A percentile compares a stretch with the other conserved stretches of the same genome.
phyloP scores from a whole-genome alignment of 805 yeast genomes.

The Candida insectorum region DNA sequence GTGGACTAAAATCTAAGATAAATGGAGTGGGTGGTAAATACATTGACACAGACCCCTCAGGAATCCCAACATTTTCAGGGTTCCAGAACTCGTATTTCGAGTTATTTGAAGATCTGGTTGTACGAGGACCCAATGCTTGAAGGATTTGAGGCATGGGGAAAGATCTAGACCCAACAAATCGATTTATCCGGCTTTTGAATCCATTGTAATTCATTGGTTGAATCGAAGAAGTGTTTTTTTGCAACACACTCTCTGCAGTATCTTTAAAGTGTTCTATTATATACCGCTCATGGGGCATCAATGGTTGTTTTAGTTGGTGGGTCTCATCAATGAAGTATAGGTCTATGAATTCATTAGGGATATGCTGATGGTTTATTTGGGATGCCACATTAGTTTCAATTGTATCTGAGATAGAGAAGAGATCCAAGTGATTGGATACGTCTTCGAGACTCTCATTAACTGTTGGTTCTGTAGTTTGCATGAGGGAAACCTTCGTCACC shows the following conservation, averaged over 20 bases:
- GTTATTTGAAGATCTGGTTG: slow-evolving; percentile 9
- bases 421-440: slow-evolving; percentile 13
- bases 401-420: slow-evolving; percentile 27
- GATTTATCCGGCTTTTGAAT: slow-evolving; percentile 13
- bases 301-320: slow-evolving; percentile 20
- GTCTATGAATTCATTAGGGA: slow-evolving; percentile 34
- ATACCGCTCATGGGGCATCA: slow-evolving; percentile 35
- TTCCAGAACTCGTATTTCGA: slow-evolving; percentile 8
- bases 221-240: neutral
- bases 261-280: neutral
- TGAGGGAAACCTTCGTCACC: neutral
- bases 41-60: slow-evolving; percentile 31
- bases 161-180: slow-evolving; percentile 33
- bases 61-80: slow-evolving; percentile 25
- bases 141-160: slow-evolving; percentile 29
- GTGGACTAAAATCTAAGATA: slow-evolving; percentile 29
- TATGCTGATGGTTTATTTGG: slow-evolving; percentile 20
- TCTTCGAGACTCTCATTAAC: neutral
- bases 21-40: slow-evolving; percentile 23
- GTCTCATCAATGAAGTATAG: slow-evolving; percentile 31
- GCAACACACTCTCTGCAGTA: neutral
- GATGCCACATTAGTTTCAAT: slow-evolving; percentile 24
- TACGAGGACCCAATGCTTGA: slow-evolving; percentile 19
- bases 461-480: neutral
- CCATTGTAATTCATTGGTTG: slow-evolving; percentile 1